phyloP scores from a whole-genome alignment of 331 rosid genomes.

The Cucumis variabilis region DNA sequence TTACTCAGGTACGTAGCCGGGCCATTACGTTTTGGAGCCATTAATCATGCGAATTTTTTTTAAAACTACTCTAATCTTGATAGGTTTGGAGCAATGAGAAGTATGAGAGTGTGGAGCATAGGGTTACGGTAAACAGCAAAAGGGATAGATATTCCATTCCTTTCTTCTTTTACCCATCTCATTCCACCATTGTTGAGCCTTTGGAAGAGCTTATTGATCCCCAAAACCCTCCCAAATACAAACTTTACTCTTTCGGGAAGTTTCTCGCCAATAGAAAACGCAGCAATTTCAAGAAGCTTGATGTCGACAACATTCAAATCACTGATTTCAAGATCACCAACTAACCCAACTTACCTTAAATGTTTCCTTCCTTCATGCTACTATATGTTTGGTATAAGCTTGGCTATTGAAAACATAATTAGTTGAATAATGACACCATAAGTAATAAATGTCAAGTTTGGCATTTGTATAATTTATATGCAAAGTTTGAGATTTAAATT shows the following conservation, averaged over 20 bases:
- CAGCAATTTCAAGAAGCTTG: conserved; percentile 53
- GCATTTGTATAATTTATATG: background rate
- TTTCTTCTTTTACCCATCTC: conserved; percentile 63
- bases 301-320: conserved; percentile 63
- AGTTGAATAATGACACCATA: background rate
- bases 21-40: no score
- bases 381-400: background rate
- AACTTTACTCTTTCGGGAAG: conserved; percentile 59
- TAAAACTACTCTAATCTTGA: no score
- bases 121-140: conserved; percentile 59
- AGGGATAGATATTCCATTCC: conserved; percentile 67
- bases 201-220: conserved; percentile 57
- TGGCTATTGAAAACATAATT: no score
- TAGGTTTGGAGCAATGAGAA: conserved; percentile 78
- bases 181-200: conserved; percentile 59
- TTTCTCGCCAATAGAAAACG: conserved; percentile 44
- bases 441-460: background rate
- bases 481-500: no score
- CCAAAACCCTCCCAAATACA: conserved; percentile 55
- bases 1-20: conserved; percentile 46
- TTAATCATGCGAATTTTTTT: no score
- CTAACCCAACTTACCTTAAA: background rate
- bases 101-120: conserved; percentile 73
- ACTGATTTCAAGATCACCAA: conserved; percentile 49
- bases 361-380: background rate